phyloP scores from a whole-genome alignment of 495 filamentous ascomycete genomes.

The Hyaloscypha bicolor region DNA sequence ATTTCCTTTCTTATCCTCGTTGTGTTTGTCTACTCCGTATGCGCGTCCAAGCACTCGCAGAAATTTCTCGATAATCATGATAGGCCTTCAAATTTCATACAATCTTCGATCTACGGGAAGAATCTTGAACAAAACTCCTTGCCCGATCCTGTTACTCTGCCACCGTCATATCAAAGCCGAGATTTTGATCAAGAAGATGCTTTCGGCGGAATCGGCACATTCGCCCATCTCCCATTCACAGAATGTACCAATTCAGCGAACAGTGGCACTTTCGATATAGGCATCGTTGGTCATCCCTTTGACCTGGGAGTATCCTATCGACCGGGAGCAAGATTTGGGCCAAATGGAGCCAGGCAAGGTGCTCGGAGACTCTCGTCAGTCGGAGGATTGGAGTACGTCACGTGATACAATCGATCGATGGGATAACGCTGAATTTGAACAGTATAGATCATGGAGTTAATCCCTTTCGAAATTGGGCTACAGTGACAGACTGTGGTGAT shows the following conservation, averaged over 20 bases:
- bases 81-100: slow-evolving; percentile 25
- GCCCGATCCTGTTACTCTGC: slow-evolving; percentile 6
- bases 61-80: not conserved
- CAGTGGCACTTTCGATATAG: slow-evolving; percentile 32
- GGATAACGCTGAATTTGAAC: slow-evolving; percentile 17
- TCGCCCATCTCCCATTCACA: slow-evolving; percentile 31
- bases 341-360: slow-evolving; percentile 74
- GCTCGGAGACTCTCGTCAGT: slow-evolving; percentile 43
- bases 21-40: not conserved
- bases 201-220: slow-evolving; percentile 22
- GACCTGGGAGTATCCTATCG: slow-evolving; percentile 67
- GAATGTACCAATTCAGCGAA: slow-evolving; percentile 24
- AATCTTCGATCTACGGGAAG: slow-evolving; percentile 26
- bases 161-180: slow-evolving; percentile 17
- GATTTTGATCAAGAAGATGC: slow-evolving; percentile 5
- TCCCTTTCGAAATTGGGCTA: slow-evolving; percentile 60
- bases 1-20: not conserved
- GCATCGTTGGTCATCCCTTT: slow-evolving; percentile 33
- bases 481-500: slow-evolving; percentile 67
- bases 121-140: not conserved
- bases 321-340: slow-evolving; percentile 76
- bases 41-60: not conserved
- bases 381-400: slow-evolving; percentile 28
- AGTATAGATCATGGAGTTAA: slow-evolving; percentile 51
- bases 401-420: slow-evolving; percentile 5